Evolutionary conservation across 768 basidiomycete genomes (phyloP).

Genomic region (Suillus ampliporus): DNA sequence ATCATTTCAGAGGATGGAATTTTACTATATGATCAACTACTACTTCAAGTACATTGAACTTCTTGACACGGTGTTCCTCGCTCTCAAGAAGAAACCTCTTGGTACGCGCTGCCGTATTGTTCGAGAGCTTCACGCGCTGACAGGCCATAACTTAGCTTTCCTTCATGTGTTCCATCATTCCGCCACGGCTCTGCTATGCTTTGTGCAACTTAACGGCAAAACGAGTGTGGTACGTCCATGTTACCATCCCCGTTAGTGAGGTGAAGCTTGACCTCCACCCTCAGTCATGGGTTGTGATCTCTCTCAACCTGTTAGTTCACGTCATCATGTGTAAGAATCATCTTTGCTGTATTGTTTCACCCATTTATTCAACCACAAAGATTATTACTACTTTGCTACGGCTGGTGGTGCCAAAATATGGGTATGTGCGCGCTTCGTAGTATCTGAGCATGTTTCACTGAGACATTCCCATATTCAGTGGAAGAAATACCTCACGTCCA

Average conservation of each 20-base stretch:
- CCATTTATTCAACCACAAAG: constrained; percentile 43
- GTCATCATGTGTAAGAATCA: constrained; percentile 93
- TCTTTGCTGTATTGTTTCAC: constrained; percentile 5
- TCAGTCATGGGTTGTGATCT: constrained; percentile 97
- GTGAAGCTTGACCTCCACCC: constrained; percentile 12
- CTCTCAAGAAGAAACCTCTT: constrained; percentile 97
- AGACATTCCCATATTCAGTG: constrained; percentile 57
- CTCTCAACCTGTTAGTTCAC: constrained; percentile 89
- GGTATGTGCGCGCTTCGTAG: constrained; percentile 53
- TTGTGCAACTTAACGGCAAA: constrained; percentile 90
- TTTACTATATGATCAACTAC: constrained; percentile 99
- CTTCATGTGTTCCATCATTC: constrained; percentile 99
- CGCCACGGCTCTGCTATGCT: constrained; percentile 95
- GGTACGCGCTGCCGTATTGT: constrained; percentile 53
- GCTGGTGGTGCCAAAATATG: constrained; percentile 97
- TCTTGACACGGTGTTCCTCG: constrained; percentile 95
- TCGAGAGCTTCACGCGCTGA: constrained; percentile 6
- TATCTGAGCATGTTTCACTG: constrained; percentile 9
- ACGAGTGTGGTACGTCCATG: constrained; percentile 82
- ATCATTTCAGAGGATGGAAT: constrained; percentile 74
- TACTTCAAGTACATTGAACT: constrained; percentile 98
- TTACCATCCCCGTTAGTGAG: not conserved
- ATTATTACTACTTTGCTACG: constrained; percentile 99
- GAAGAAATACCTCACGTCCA: constrained; percentile 96
- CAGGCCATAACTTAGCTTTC: constrained; percentile 65